phyloP scores from a whole-genome alignment of 2,329 filamentous ascomycete species.

The Elsinoe arachidis region DNA sequence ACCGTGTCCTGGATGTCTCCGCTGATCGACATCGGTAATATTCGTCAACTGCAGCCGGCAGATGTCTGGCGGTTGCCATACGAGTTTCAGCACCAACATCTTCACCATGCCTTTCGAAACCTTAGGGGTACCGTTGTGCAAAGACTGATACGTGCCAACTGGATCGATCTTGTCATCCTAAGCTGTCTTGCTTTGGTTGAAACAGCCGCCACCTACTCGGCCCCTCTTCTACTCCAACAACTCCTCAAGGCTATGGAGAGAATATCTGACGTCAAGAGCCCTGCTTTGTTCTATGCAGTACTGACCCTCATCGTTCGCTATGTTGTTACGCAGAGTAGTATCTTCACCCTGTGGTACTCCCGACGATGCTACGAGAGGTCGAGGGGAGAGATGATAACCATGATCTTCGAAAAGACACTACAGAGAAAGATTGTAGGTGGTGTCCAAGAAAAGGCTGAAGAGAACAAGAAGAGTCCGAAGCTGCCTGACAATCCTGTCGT shows the following conservation, averaged over 20 bases:
- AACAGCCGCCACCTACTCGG: conserved; percentile 45
- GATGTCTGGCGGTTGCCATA: conserved; percentile 76
- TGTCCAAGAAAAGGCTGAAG: neutral
- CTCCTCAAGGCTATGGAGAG: conserved; percentile 59
- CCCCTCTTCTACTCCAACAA: conserved; percentile 62
- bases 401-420: conserved; percentile 71
- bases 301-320: conserved; percentile 54
- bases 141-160: conserved; percentile 66
- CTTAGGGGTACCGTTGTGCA: conserved; percentile 63
- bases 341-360: conserved; percentile 73
- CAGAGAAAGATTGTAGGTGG: conserved; percentile 51
- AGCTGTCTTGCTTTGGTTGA: conserved; percentile 57
- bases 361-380: conserved; percentile 76
- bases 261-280: conserved; percentile 39
- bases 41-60: conserved; percentile 60
- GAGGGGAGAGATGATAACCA: conserved; percentile 76
- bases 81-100: conserved; percentile 69
- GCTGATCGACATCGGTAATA: conserved; percentile 56
- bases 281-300: conserved; percentile 57
- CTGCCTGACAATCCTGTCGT: neutral
- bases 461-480: neutral
- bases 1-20: conserved; percentile 75
- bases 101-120: conserved; percentile 67
- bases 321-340: conserved; percentile 53
- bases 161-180: conserved; percentile 65